Percentiles rank a stretch among this genome's conserved stretches.
These are phyloP conservation scores for Skeletonema potamos DNA, from an alignment of 108 stramenopile genomes.

Conservation along the genomic window DNA sequence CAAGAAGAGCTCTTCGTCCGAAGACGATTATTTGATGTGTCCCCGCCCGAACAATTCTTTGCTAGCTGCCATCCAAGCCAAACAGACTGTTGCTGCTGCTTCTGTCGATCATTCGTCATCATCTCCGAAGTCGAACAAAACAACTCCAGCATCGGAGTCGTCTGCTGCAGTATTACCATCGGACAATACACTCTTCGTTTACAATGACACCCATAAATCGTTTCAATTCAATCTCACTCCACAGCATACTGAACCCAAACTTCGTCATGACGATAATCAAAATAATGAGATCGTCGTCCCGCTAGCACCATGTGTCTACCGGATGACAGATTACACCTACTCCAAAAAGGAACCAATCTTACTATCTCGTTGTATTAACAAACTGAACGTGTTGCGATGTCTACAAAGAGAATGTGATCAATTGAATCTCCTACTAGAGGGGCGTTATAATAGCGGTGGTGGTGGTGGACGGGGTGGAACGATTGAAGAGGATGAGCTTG, in stretches of 20 bases:
- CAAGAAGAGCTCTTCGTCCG: constrained; percentile 5
- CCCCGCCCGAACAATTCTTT: constrained; percentile 4
- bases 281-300: constrained; percentile 42
- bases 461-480: constrained; percentile 9
- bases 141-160: neutral
- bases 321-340: constrained; percentile 63
- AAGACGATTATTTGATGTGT: too few species aligned
- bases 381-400: constrained; percentile 59
- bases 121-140: neutral
- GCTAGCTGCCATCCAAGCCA: constrained; percentile 46
- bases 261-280: constrained; percentile 12
- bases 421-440: constrained; percentile 50
- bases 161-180: constrained; percentile 6
- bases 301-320: constrained; percentile 63
- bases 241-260: constrained; percentile 14
- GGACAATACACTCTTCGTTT: constrained; percentile 50
- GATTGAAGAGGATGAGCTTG: constrained; percentile 66
- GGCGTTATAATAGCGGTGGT: neutral
- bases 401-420: constrained; percentile 49
- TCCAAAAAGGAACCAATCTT: constrained; percentile 52
- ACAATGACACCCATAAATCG: constrained; percentile 24
- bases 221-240: constrained; percentile 41
- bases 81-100: neutral
- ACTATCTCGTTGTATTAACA: constrained; percentile 44
- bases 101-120: too few species aligned